phyloP scores from a whole-genome alignment of 306 rosid genomes.

The Castanea sativa region DNA sequence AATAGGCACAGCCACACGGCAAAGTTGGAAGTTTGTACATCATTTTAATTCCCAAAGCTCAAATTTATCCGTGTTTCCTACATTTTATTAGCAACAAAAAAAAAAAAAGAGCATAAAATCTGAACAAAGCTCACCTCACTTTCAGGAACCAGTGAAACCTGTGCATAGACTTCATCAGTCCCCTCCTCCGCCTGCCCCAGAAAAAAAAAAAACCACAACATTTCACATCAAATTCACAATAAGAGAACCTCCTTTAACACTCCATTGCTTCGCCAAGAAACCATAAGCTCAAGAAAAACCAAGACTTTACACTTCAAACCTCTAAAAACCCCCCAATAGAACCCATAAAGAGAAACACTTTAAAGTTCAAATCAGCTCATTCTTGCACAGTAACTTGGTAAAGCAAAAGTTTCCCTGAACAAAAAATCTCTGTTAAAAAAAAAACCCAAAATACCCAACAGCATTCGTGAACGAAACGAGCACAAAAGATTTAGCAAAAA shows the following conservation, averaged over 20 bases:
- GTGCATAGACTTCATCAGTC: conserved; percentile 88
- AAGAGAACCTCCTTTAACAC: not conserved
- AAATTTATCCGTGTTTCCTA: conserved; percentile 3
- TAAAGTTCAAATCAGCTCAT: not conserved
- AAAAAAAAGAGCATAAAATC: not conserved
- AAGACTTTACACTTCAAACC: not conserved
- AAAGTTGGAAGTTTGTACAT: not conserved
- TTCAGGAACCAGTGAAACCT: conserved; percentile 81
- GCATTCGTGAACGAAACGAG: not conserved
- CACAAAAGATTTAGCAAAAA: not conserved
- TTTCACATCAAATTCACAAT: conserved; percentile 18
- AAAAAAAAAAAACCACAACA: conserved; percentile 2
- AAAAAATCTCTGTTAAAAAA: not conserved
- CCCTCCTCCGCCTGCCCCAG: conserved; percentile 89
- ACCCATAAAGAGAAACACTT: not conserved
- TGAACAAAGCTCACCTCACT: conserved; percentile 62
- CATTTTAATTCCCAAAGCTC: not conserved
- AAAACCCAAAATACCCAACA: conserved; percentile 21
- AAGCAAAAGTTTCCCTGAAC: not conserved
- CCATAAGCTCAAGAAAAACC: not conserved
- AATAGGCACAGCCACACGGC: not conserved
- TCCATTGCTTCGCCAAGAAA: not conserved
- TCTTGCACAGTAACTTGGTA: conserved; percentile 17
- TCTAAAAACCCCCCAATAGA: not conserved
- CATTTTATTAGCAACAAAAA: conserved; percentile 14